Conservation (phyloP, 805 yeast species). For the Danielia reshetovae region DNA sequence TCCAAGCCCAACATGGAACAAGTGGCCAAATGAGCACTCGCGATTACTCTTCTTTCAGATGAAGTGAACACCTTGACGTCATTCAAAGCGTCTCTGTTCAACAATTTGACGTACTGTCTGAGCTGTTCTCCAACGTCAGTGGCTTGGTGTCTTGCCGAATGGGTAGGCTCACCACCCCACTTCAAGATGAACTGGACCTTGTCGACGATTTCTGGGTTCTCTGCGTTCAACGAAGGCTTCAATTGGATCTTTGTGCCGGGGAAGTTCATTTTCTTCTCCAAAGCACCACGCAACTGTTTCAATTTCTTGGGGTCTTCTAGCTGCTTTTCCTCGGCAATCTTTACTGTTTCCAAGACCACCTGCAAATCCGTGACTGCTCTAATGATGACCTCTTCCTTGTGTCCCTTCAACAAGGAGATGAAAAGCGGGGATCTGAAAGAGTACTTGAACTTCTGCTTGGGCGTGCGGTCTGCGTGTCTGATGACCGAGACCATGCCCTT, state of each 20-base stretch:
- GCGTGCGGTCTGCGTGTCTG: slow-evolving; percentile 98
- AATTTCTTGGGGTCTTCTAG: slow-evolving; percentile 81
- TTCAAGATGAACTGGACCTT: slow-evolving; percentile 93
- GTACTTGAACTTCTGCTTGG: slow-evolving; percentile 95
- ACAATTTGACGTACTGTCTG: slow-evolving; percentile 83
- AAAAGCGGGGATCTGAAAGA: slow-evolving; percentile 87
- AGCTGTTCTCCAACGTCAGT: slow-evolving; percentile 93
- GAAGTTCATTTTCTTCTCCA: slow-evolving; percentile 81
- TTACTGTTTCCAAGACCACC: slow-evolving; percentile 81
- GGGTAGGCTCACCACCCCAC: slow-evolving; percentile 99
- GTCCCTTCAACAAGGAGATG: slow-evolving; percentile 84
- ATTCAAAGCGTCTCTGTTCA: slow-evolving; percentile 79
- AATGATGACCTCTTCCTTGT: slow-evolving; percentile 92
- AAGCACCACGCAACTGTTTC: slow-evolving; percentile 70
- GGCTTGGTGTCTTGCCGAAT: slow-evolving; percentile 92
- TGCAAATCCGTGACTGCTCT: slow-evolving; percentile 82
- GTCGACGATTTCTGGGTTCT: slow-evolving; percentile 66
- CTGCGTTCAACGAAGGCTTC: slow-evolving; percentile 74
- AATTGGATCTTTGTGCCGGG: slow-evolving; percentile 97
- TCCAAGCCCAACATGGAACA: slow-evolving; percentile 69
- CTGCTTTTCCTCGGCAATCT: slow-evolving; percentile 71
- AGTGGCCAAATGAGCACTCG: slow-evolving; percentile 87
- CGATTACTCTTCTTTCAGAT: slow-evolving; percentile 90
- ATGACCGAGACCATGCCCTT: slow-evolving; percentile 89
- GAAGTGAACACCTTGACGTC: slow-evolving; percentile 86